Percentiles rank a stretch among this genome's conserved stretches.
phyloP scores from a whole-genome alignment of 2,329 filamentous ascomycete species.

The Didymella pomorum region DNA sequence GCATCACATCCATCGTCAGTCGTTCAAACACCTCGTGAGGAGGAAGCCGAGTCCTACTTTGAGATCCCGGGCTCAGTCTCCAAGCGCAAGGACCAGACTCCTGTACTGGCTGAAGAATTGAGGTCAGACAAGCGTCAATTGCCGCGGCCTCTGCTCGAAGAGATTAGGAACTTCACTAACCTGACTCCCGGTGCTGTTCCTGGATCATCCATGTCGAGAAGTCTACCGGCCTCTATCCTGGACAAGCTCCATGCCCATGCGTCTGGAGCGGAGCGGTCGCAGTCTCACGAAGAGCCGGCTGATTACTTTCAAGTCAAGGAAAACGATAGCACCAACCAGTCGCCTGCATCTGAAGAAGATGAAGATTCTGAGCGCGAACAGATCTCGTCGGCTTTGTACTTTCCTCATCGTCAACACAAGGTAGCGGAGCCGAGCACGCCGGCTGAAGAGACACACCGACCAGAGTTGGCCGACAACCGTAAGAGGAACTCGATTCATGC shows the following conservation, averaged over 20 bases:
- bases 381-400: slow-evolving; percentile 84
- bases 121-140: slow-evolving; percentile 40
- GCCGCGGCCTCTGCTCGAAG: slow-evolving; percentile 62
- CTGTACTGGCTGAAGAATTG: slow-evolving; percentile 11
- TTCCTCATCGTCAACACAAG: slow-evolving; percentile 72
- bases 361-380: slow-evolving; percentile 81
- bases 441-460: slow-evolving; percentile 35
- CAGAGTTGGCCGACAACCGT: slow-evolving; percentile 37
- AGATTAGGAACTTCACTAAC: slow-evolving; percentile 64
- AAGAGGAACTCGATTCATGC: slow-evolving; percentile 38
- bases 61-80: slow-evolving; percentile 26
- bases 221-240: slow-evolving; percentile 46
- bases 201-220: slow-evolving; percentile 63
- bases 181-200: slow-evolving; percentile 57
- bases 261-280: slow-evolving; percentile 25
- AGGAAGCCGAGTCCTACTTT: slow-evolving; percentile 38
- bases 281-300: slow-evolving; percentile 32
- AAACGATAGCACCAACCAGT: slow-evolving; percentile 32
- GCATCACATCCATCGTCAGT: slow-evolving; percentile 36
- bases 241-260: slow-evolving; percentile 42
- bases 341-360: slow-evolving; percentile 55
- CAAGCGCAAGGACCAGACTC: slow-evolving; percentile 14
- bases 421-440: slow-evolving; percentile 48
- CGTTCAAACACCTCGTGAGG: slow-evolving; percentile 37
- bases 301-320: slow-evolving; percentile 43